Conservation (phyloP, 177 flowering plant species). For the Vitis hybrid region DNA sequence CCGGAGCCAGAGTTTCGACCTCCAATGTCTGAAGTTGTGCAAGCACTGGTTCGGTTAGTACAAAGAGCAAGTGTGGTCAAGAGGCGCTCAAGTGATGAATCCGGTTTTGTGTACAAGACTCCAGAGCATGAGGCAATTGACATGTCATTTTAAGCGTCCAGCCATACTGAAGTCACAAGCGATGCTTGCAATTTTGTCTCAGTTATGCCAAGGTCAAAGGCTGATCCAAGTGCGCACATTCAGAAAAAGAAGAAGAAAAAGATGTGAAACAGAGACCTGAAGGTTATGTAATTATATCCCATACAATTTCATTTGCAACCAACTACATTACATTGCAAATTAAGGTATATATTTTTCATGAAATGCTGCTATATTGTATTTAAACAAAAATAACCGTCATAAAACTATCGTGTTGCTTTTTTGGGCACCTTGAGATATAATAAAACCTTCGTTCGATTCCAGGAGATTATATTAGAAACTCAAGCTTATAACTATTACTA, state of each 20-base stretch:
- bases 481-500: no score
- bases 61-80: constrained; percentile 82
- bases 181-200: constrained; percentile 28
- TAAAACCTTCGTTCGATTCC: no score
- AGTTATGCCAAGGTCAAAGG: constrained; percentile 20
- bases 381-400: no score
- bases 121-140: constrained; percentile 78
- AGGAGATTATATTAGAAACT: no score
- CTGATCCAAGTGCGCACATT: constrained; percentile 1
- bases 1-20: constrained; percentile 98
- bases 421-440: no score
- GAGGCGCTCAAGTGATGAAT: constrained; percentile 78
- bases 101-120: constrained; percentile 65
- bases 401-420: no score
- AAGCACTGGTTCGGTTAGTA: constrained; percentile 82
- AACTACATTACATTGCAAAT: neutral
- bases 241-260: neutral
- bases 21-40: constrained; percentile 98
- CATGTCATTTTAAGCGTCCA: constrained; percentile 41
- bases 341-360: neutral
- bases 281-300: neutral
- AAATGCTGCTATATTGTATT: no score
- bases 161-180: neutral
- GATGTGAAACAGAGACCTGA: neutral
- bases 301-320: neutral